Percentiles rank a stretch among this genome's conserved stretches.
Evolutionary conservation across 768 basidiomycete genomes (phyloP).

Genomic region (Clitopilus hobsonii): DNA sequence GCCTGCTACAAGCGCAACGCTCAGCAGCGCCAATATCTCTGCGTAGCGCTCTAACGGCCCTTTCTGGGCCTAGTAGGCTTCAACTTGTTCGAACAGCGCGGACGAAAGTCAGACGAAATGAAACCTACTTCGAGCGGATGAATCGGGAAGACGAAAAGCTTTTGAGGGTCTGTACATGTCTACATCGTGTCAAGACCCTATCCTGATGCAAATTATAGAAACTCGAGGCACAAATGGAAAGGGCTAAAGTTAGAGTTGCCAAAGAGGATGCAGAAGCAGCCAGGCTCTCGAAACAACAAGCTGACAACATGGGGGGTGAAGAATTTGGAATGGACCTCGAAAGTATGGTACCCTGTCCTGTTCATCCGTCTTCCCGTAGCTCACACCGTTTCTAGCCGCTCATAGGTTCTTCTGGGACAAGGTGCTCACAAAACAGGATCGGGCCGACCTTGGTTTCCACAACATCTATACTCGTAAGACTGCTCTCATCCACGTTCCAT

Average conservation of each 20-base stretch:
- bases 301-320: not conserved
- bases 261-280: constrained; percentile 20
- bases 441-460: constrained; percentile 16
- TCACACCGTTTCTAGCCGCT: constrained; percentile 8
- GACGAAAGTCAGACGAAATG: not conserved
- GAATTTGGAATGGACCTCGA: constrained; percentile 6
- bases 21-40: not conserved
- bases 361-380: not conserved
- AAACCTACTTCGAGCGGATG: not conserved
- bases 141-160: not conserved
- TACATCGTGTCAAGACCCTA: not conserved
- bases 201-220: constrained; percentile 9
- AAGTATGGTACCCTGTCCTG: constrained; percentile 2
- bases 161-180: not conserved
- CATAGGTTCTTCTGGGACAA: constrained; percentile 22
- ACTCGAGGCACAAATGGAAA: constrained; percentile 23
- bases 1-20: not conserved
- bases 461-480: constrained; percentile 25
- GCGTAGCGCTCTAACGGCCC: not conserved
- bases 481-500: constrained; percentile 4
- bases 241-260: constrained; percentile 17
- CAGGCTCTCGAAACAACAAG: constrained; percentile 13
- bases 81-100: not conserved
- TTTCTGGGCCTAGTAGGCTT: not conserved
- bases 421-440: constrained; percentile 23